These are phyloP conservation scores for cucumber (Cucumis sativus) DNA, from an alignment of 306 rosid species.

Conservation along the genomic window Cucumber_9930_V3 NC_026661.2:5298001-5298500, in stretches of 20 bases:
- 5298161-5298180: background rate
- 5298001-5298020: background rate
- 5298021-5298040: no score
- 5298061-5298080: no score
- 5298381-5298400: background rate
- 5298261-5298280: background rate
- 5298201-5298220: background rate
- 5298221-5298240: background rate
- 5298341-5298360: background rate
- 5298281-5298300: background rate
- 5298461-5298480: background rate
- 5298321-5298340: background rate
- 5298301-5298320: no score
- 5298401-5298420: background rate
- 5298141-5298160: no score
- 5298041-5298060: no score
- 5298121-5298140: background rate
- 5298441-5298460: background rate
- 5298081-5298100: background rate
- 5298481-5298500: background rate
- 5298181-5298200: background rate
- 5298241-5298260: background rate
- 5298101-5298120: background rate
- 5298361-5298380: background rate
- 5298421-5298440: no score